These are phyloP conservation scores for Lindgomyces ingoldianus DNA, from an alignment of 495 filamentous ascomycete genomes.

Conservation along the genomic window DNA sequence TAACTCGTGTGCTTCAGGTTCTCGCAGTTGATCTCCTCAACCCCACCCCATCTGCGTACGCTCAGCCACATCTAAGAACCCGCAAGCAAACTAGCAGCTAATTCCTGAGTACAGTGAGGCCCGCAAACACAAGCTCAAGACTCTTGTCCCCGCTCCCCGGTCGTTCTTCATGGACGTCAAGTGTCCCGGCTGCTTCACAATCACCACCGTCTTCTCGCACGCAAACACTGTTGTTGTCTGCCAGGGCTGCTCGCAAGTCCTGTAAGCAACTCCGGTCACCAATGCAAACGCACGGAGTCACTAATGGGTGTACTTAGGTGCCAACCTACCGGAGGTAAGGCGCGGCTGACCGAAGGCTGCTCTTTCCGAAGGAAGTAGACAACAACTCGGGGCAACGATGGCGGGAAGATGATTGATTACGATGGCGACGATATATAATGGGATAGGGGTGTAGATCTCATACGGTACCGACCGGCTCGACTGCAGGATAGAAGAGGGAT, in stretches of 20 bases:
- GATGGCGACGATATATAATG: conserved; percentile 31
- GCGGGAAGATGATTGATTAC: conserved; percentile 23
- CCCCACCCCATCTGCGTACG: conserved; percentile 77
- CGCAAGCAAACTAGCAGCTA: background rate
- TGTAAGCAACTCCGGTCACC: conserved; percentile 17
- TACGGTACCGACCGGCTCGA: conserved; percentile 35
- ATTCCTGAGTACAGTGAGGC: conserved; percentile 59
- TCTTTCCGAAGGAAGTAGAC: conserved; percentile 99
- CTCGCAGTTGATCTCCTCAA: conserved; percentile 99
- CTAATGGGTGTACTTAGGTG: conserved; percentile 90
- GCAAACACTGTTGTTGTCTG: conserved; percentile 99
- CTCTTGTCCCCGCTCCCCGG: conserved; percentile 88
- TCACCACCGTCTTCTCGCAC: conserved; percentile 99
- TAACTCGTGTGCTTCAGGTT: conserved; percentile 61
- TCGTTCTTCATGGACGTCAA: conserved; percentile 99
- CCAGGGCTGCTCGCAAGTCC: conserved; percentile 83
- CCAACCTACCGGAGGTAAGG: conserved; percentile 98
- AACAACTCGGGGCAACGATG: conserved; percentile 22
- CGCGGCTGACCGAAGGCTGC: conserved; percentile 95
- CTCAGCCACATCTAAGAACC: too few relatives aligned
- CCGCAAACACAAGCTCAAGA: conserved; percentile 99
- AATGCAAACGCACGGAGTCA: conserved; percentile 37
- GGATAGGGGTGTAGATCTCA: conserved; percentile 37
- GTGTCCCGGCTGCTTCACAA: conserved; percentile 99
- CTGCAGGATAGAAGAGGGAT: conserved; percentile 52